Conservation (phyloP, 192 early-diverging fungal genomes). For the Spizellomyces punctatus region DNA sequence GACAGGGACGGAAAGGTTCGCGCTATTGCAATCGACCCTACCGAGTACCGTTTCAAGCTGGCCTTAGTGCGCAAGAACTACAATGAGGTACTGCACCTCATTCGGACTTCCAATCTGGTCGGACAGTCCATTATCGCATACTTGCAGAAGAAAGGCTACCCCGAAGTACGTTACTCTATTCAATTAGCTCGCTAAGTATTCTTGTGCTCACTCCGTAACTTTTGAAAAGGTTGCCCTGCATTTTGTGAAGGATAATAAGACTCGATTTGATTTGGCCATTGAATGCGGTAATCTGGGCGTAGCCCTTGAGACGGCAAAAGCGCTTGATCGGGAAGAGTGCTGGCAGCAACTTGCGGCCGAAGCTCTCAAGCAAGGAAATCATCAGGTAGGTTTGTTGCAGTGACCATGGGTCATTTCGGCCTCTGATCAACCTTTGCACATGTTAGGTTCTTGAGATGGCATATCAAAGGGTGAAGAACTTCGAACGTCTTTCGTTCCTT, state of each 20-base stretch:
- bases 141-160: conserved; percentile 98
- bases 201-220: not conserved
- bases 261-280: conserved; percentile 93
- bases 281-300: conserved; percentile 97
- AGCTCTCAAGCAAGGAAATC: conserved; percentile 89
- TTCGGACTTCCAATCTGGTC: conserved; percentile 92
- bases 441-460: conserved; percentile 81
- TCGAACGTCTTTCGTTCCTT: conserved; percentile 92
- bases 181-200: conserved; percentile 15
- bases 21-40: conserved; percentile 89
- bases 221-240: conserved; percentile 84
- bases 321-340: conserved; percentile 84
- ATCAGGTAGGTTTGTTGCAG: conserved; percentile 53
- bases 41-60: conserved; percentile 98
- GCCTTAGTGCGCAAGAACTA: conserved; percentile 90
- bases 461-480: conserved; percentile 90
- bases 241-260: conserved; percentile 96
- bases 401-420: not conserved
- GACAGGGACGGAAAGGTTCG: conserved; percentile 91
- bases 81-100: conserved; percentile 94
- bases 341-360: conserved; percentile 90
- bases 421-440: not conserved
- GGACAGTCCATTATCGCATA: conserved; percentile 99
- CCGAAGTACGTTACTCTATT: conserved; percentile 63
- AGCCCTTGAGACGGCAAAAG: conserved; percentile 91